Conservation (phyloP, 352 stramenopile genomes). For the Pythium sp. region DNA sequence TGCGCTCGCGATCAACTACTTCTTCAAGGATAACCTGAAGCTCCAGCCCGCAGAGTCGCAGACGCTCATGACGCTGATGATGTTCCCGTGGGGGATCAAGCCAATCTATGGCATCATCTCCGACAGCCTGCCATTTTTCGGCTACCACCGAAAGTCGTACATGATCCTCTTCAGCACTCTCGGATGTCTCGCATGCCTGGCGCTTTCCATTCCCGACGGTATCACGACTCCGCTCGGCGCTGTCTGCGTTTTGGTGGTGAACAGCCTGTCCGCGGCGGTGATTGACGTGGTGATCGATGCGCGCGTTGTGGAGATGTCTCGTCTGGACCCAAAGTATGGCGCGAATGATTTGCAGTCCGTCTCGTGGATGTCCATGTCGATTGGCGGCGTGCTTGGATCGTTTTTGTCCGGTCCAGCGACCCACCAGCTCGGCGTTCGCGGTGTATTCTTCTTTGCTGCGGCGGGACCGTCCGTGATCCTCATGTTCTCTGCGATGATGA, state of each 20-base stretch:
- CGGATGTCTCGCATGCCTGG: constrained; percentile 53
- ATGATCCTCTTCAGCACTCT: constrained; percentile 88
- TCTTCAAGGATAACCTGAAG: constrained; percentile 96
- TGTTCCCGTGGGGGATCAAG: constrained; percentile 95
- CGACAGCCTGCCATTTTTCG: constrained; percentile 93
- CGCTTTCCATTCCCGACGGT: constrained; percentile 47
- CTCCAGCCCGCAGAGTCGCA: constrained; percentile 92
- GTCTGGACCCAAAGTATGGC: constrained; percentile 78
- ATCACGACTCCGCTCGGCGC: constrained; percentile 57
- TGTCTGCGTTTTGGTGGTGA: constrained; percentile 68
- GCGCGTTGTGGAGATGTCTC: constrained; percentile 94
- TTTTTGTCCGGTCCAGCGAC: constrained; percentile 92
- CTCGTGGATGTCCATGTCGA: constrained; percentile 92
- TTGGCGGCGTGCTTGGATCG: constrained; percentile 91
- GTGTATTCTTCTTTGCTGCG: constrained; percentile 92
- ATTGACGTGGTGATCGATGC: constrained; percentile 97
- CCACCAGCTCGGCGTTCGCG: constrained; percentile 86
- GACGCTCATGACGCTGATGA: constrained; percentile 91
- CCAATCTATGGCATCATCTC: constrained; percentile 96
- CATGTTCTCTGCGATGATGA: constrained; percentile 85
- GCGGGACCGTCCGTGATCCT: constrained; percentile 89
- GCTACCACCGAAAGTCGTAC: constrained; percentile 95
- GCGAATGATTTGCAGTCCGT: constrained; percentile 93
- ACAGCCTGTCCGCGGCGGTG: constrained; percentile 88
- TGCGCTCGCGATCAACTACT: constrained; percentile 92